Conservation (phyloP, 148 eudicot genomes). For the Camellia granthamiana region DNA sequence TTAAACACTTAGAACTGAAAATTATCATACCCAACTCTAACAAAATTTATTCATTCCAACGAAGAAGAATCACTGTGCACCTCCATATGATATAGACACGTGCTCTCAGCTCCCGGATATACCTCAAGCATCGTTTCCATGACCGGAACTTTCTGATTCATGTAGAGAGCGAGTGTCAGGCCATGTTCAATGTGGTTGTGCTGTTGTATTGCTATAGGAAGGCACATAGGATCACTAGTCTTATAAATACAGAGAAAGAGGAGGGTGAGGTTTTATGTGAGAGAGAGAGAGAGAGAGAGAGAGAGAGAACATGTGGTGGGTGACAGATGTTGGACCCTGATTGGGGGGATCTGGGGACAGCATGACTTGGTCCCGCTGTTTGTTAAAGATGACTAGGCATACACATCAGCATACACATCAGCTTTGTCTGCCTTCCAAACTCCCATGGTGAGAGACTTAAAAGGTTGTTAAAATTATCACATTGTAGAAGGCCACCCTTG, state of each 20-base stretch:
- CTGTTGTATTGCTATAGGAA: neutral
- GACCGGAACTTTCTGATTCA: constrained; percentile 10
- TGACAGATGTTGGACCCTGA: neutral
- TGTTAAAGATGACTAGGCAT: constrained; percentile 12
- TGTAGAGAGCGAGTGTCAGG: neutral
- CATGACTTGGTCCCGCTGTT: constrained; percentile 15
- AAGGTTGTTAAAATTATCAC: neutral
- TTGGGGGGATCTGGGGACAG: too few species aligned
- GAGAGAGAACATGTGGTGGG: neutral
- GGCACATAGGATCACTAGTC: neutral
- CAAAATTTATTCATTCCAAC: constrained; percentile 6
- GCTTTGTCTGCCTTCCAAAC: constrained; percentile 26
- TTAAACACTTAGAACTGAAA: neutral
- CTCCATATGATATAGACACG: constrained; percentile 34
- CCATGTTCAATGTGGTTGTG: neutral
- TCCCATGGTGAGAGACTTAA: constrained; percentile 7
- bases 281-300: too few species aligned
- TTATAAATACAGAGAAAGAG: neutral
- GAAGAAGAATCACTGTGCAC: constrained; percentile 33
- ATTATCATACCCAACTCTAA: too few species aligned
- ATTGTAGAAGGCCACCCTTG: neutral
- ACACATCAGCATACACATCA: constrained; percentile 17
- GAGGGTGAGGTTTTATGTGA: neutral
- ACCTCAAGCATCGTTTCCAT: constrained; percentile 26
- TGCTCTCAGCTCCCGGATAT: constrained; percentile 28